Percentiles rank a stretch among this genome's conserved stretches.
Evolutionary conservation across 2,329 filamentous ascomycete genomes (phyloP).

Genomic region (Hypomyces rosellus): DNA sequence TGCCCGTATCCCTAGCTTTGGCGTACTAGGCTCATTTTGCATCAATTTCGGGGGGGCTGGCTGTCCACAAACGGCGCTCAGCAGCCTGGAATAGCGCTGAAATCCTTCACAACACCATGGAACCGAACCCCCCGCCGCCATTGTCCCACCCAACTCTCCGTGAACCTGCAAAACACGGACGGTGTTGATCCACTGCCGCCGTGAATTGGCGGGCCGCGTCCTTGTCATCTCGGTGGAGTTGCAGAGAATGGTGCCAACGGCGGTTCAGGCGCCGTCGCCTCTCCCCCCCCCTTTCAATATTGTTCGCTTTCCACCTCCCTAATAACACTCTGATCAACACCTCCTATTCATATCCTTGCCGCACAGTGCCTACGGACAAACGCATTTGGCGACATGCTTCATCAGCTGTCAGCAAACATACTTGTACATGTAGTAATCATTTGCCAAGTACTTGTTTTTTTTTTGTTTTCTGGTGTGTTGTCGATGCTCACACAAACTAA

Average conservation of each 20-base stretch:
- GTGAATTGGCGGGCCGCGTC: constrained; percentile 11
- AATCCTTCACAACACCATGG: constrained; percentile 1
- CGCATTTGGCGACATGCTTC: background rate
- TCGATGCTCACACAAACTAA: too few species aligned
- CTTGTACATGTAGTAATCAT: background rate
- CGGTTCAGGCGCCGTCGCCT: background rate
- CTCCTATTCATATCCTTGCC: constrained; percentile 1
- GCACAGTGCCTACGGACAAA: too few species aligned
- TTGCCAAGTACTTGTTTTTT: too few species aligned
- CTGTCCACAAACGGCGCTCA: background rate
- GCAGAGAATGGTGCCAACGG: constrained; percentile 6
- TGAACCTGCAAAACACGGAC: constrained; percentile 8
- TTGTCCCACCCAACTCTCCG: constrained; percentile 10
- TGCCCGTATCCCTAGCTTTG: too few species aligned
- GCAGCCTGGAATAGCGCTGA: background rate
- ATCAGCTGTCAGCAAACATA: background rate
- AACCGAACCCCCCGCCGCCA: constrained; percentile 10
- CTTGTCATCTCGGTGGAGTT: constrained; percentile 11
- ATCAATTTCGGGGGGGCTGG: constrained; percentile 5
- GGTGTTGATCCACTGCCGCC: constrained; percentile 11
- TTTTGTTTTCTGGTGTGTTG: too few species aligned
- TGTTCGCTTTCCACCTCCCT: background rate
- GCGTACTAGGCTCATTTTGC: background rate
- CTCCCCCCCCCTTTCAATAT: background rate
- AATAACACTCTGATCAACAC: background rate